Percentiles rank a stretch among this genome's conserved stretches.
Conservation (phyloP, 345 rosid species). For the Rhodomyrtus tomentosa region DNA sequence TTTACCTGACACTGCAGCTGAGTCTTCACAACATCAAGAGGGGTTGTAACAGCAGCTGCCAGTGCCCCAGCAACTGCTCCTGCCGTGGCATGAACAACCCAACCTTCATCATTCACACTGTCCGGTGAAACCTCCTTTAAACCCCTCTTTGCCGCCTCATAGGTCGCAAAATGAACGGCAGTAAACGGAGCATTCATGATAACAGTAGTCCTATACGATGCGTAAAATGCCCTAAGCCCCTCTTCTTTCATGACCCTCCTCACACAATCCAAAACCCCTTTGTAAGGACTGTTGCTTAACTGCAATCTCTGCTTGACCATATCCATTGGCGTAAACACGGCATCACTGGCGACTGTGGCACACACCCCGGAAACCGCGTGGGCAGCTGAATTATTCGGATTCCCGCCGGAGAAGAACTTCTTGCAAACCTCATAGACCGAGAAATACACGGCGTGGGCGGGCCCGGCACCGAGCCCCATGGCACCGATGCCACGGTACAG, state of each 20-base stretch:
- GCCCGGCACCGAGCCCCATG: constrained; percentile 99
- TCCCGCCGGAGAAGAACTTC: constrained; percentile 48
- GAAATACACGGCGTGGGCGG: constrained; percentile 96
- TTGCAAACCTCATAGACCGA: constrained; percentile 78
- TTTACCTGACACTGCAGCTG: constrained; percentile 99
- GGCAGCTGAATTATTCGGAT: constrained; percentile 64
- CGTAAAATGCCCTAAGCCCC: constrained; percentile 78
- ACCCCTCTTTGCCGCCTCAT: constrained; percentile 80
- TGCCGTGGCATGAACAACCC: constrained; percentile 84
- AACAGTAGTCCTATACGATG: constrained; percentile 91
- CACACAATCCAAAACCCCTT: constrained; percentile 74
- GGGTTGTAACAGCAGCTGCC: constrained; percentile 76
- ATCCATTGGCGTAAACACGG: constrained; percentile 95
- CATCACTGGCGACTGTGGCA: constrained; percentile 88
- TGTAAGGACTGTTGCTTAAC: constrained; percentile 36
- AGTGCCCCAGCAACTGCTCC: constrained; percentile 95
- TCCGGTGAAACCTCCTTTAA: constrained; percentile 70
- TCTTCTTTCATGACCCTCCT: constrained; percentile 68
- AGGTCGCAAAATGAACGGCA: constrained; percentile 79
- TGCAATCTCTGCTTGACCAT: constrained; percentile 98
- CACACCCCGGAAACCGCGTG: constrained; percentile 86
- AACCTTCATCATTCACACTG: constrained; percentile 50
- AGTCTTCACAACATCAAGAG: constrained; percentile 89
- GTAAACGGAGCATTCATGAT: constrained; percentile 96
- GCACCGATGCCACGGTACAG: constrained; percentile 93